A percentile compares a stretch with the other conserved stretches of the same genome.
These are phyloP conservation scores for Murraya koenigii DNA, from an alignment of 345 rosid genomes.

Conservation along the genomic window DNA sequence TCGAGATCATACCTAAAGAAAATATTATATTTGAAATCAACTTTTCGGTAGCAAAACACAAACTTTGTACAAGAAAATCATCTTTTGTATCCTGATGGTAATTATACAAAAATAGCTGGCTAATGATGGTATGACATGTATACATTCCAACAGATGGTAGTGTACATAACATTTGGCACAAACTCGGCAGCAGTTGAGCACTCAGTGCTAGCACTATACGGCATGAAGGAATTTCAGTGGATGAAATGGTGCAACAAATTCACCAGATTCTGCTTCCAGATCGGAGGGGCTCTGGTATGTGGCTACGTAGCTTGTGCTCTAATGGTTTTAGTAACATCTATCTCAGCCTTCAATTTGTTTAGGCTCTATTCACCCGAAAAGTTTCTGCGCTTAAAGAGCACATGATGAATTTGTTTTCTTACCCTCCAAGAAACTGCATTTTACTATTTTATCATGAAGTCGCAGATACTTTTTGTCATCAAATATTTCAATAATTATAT, in stretches of 20 bases:
- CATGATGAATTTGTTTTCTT: neutral
- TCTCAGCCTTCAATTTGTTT: conserved; percentile 67
- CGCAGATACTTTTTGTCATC: no score
- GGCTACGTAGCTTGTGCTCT: conserved; percentile 33
- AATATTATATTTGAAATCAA: neutral
- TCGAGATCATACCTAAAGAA: no score
- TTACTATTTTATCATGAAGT: neutral
- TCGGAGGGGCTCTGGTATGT: conserved; percentile 46
- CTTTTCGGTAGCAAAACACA: neutral
- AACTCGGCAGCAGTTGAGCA: conserved; percentile 43
- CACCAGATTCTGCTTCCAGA: conserved; percentile 65
- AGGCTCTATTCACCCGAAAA: conserved; percentile 58
- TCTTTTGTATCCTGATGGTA: no score
- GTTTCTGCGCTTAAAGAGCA: conserved; percentile 39
- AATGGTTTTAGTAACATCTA: conserved; percentile 35
- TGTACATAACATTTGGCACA: conserved; percentile 44
- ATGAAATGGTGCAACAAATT: conserved; percentile 62
- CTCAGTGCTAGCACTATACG: conserved; percentile 41
- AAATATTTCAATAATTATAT: no score
- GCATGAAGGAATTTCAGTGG: conserved; percentile 60
- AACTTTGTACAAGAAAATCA: no score
- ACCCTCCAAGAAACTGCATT: neutral
- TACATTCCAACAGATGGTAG: conserved; percentile 35
- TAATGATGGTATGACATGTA: no score
- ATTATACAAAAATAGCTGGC: no score